Evolutionary conservation across 129 eudicot genomes (phyloP), one percentile per base, ranked within the genome.

Genomic region (Tagetes patula): DNA sequence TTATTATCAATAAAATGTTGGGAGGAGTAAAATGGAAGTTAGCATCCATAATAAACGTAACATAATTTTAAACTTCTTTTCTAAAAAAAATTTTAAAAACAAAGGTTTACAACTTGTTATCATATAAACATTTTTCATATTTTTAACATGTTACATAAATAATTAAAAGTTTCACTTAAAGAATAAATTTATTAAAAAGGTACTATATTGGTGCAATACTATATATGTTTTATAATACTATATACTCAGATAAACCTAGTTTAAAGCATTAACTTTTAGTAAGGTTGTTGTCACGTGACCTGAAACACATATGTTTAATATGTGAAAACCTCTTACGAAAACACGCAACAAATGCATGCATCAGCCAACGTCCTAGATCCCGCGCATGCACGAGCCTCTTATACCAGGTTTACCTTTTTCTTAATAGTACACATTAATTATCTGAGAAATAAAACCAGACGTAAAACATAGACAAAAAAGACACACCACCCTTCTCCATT

Each of bases 401-500:
- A 20, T 20, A 20, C 27, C 27, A 20, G 27, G 27, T 20, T 20
- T 20, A 20, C 27, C 27, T 20, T 20, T 20, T 20, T 20, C 27
- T 2, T 14, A 52, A 27, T 3, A 55, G 36, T 55, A 55, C 39
- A 32, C 39, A 58, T 58, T 31, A 58, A 32, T 1, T 33, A 59
- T 34, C 27, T 3, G 10, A 33, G 20, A 59, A 59, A 50, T 50
- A 8, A 69, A 50, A 13, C 74, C 33, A 66, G 76, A 77, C 82
- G 58, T 77, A 70, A 77, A 77, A 4, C 72, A 70, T 77, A 75
- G 67, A 70, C 77, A 11, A 77, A 61, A 77, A 59, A 49, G 82
- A 77, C 82, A 70, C 59, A 50, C 42, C 42, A 59, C 69, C 81
- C 71, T 48, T 69, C 69, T 38, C 68, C 43, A 2, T 8, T 13